A percentile compares a stretch with the other conserved stretches of the same genome.
Evolutionary conservation across 805 yeast genomes (phyloP).

Genomic region (Jamesozyma lodderae): DNA sequence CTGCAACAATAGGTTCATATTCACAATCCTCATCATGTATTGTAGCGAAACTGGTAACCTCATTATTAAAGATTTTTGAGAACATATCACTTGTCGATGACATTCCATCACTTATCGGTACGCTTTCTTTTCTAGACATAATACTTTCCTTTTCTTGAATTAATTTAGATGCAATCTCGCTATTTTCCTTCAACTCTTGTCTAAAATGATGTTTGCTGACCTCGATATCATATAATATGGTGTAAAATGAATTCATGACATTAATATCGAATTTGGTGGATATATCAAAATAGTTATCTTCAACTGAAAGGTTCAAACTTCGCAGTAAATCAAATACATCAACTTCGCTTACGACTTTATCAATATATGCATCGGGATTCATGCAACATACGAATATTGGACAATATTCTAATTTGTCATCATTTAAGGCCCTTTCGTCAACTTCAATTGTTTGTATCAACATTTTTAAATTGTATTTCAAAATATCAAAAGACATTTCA

Average conservation of each 20-base stretch:
- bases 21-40: too few species aligned
- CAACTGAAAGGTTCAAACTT: slow-evolving; percentile 8
- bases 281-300: slow-evolving; percentile 10
- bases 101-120: too few species aligned
- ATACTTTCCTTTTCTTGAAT: too few species aligned
- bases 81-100: too few species aligned
- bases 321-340: slow-evolving; percentile 7
- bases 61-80: too few species aligned
- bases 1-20: too few species aligned
- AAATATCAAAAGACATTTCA: slow-evolving; percentile 7
- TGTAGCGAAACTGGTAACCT: too few species aligned
- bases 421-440: slow-evolving; percentile 8
- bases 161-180: too few species aligned
- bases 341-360: slow-evolving; percentile 5
- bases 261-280: slow-evolving; percentile 14
- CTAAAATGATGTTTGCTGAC: neutral
- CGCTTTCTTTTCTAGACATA: too few species aligned
- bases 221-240: neutral
- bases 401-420: slow-evolving; percentile 4
- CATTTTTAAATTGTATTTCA: neutral
- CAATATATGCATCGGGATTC: slow-evolving; percentile 11
- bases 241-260: slow-evolving; percentile 8
- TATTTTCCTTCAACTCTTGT: neutral
- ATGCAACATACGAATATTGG: slow-evolving; percentile 15
- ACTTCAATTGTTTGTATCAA: slow-evolving; percentile 3